phyloP scores from a whole-genome alignment of 2,329 filamentous ascomycete genomes.

The Ophiocordyceps robertsii region DNA sequence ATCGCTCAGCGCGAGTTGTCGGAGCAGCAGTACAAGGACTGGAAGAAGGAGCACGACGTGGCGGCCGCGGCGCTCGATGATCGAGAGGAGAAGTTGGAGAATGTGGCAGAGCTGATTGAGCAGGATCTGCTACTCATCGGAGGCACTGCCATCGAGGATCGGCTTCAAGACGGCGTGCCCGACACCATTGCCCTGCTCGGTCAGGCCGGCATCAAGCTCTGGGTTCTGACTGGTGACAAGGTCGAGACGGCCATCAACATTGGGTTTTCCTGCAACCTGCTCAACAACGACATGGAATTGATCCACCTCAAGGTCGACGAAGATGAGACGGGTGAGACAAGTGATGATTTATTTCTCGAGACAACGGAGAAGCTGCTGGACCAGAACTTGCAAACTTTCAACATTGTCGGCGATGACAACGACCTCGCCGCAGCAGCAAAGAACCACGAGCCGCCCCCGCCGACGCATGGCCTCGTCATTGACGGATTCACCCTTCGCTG shows the following conservation, averaged over 20 bases:
- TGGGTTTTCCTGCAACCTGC: constrained; percentile 93
- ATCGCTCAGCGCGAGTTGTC: constrained; percentile 71
- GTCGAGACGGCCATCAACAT: constrained; percentile 99
- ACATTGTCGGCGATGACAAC: constrained; percentile 70
- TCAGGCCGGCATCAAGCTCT: constrained; percentile 92
- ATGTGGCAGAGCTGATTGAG: constrained; percentile 81
- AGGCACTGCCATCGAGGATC: constrained; percentile 94
- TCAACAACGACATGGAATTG: constrained; percentile 96
- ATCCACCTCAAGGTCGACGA: constrained; percentile 80
- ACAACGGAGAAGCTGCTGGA: constrained; percentile 60
- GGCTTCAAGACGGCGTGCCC: constrained; percentile 89
- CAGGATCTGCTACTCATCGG: constrained; percentile 78
- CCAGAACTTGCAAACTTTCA: constrained; percentile 57
- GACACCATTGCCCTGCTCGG: constrained; percentile 88
- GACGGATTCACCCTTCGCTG: constrained; percentile 89
- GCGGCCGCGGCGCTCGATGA: constrained; percentile 74
- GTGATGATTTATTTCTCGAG: constrained; percentile 36
- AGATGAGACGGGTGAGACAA: constrained; percentile 39
- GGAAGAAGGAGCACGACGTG: constrained; percentile 77
- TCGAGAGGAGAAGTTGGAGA: constrained; percentile 86
- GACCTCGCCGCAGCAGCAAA: constrained; percentile 68
- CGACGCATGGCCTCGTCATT: constrained; percentile 87
- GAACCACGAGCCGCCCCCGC: constrained; percentile 73
- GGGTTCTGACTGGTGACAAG: constrained; percentile 97
- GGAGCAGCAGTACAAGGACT: constrained; percentile 71